Evolutionary conservation across 495 filamentous ascomycete genomes (phyloP).

Genomic region (Glarea lozoyensis): DNA sequence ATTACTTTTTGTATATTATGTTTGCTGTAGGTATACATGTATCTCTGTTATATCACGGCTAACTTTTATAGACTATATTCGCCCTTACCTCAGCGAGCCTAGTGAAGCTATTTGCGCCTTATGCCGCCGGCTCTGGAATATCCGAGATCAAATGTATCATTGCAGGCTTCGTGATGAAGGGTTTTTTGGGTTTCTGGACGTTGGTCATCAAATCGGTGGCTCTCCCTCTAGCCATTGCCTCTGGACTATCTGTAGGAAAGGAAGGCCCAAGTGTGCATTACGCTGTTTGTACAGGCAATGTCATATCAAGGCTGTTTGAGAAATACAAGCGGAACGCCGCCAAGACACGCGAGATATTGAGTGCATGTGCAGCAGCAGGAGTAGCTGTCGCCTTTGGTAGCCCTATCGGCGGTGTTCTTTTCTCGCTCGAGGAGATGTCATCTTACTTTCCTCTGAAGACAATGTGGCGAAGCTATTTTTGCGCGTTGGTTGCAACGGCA

Average conservation of each 20-base stretch:
- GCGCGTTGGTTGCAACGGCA: constrained; percentile 90
- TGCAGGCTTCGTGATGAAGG: constrained; percentile 99
- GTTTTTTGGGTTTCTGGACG: constrained; percentile 89
- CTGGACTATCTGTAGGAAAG: constrained; percentile 91
- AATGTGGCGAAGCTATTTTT: constrained; percentile 97
- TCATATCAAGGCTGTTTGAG: constrained; percentile 85
- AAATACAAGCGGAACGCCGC: constrained; percentile 91
- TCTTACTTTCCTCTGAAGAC: constrained; percentile 96
- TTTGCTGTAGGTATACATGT: constrained; percentile 57
- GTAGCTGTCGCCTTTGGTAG: constrained; percentile 96
- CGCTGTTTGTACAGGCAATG: constrained; percentile 94
- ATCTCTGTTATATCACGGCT: not conserved
- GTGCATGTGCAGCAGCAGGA: constrained; percentile 87
- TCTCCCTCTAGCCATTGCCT: constrained; percentile 86
- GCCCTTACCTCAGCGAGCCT: constrained; percentile 73
- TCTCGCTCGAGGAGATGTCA: constrained; percentile 98
- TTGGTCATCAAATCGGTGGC: constrained; percentile 90
- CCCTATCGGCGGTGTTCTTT: constrained; percentile 92
- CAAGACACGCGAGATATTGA: constrained; percentile 91
- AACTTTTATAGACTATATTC: constrained; percentile 46
- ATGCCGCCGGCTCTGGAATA: constrained; percentile 94
- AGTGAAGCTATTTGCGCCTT: constrained; percentile 90
- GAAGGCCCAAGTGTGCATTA: constrained; percentile 98
- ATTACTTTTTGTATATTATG: constrained; percentile 82
- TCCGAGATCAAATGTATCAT: constrained; percentile 99